Base-by-base conservation (phyloP, 2,329 filamentous ascomycete species). In the Colletotrichum lindemuthianum region DNA sequence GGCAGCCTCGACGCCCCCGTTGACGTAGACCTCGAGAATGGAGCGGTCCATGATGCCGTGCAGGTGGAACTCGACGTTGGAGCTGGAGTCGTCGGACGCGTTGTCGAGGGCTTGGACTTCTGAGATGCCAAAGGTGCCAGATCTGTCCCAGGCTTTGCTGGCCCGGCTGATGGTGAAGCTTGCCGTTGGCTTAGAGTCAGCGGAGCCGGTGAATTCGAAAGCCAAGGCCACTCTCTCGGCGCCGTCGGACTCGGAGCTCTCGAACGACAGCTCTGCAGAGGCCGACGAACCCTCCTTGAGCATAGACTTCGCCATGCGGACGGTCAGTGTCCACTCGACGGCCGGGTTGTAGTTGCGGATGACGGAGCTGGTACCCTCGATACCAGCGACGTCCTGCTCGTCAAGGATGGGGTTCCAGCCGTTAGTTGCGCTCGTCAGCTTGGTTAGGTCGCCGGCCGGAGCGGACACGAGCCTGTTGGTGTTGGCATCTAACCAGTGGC, bases 11-110 rank as follows among this genome's bases (percentile, higher is more conserved):
- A 75, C 63, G 8, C 75, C 76, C 9, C 70, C 72, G 43, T 76
- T 69, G 24, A 78, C 57, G 49, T 77, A 78, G 0, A 77, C 69
- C 55, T 78, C 76, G 1, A 76, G 60, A 3, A 78, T 69, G 1
- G 76, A 78, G 6, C 76, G 70, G 41, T 78, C 76, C 12, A 78
- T 66, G 2, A 78, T 70, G 13, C 75, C 76, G 11, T 69, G 73
- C 36, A 77, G 73, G 0, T 74, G 76, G 60, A 75, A 77, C 56
- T 75, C 74, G 3, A 71, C 69, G 9, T 64, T 50, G 8, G 73
- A 70, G 8, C 76, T 70, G 24, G 76, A 74, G 33, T 64, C 63
- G 12, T 6, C 15, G 2, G 59, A 44, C 7, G 55, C 37, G 12
- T 41, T 24, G 15, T 63, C 61, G 16, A 63, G 44, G 13, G 66